These are phyloP conservation scores for Scleroderma bovista DNA, from an alignment of 768 basidiomycete species.

Conservation along the genomic window DNA sequence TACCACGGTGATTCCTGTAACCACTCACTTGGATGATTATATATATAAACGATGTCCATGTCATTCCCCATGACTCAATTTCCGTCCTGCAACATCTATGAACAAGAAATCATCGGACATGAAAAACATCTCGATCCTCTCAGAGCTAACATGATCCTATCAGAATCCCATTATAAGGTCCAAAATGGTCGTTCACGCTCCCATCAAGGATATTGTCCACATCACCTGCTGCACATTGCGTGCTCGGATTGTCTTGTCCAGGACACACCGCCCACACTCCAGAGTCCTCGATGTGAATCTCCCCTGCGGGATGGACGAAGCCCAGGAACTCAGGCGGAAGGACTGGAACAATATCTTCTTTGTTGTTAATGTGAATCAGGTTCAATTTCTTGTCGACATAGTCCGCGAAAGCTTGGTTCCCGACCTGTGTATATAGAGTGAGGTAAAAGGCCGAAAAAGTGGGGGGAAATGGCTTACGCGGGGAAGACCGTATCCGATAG, in stretches of 20 bases:
- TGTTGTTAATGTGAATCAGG: conserved; percentile 45
- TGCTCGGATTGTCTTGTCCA: conserved; percentile 53
- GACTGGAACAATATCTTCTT: conserved; percentile 34
- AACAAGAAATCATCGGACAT: too few relatives aligned
- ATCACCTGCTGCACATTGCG: conserved; percentile 17
- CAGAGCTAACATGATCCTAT: conserved; percentile 10
- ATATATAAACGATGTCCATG: too few relatives aligned
- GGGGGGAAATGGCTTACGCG: conserved; percentile 16
- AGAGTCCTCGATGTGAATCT: conserved; percentile 38
- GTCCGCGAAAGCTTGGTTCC: conserved; percentile 40
- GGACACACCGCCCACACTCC: conserved; percentile 51
- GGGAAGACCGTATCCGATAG: conserved; percentile 39
- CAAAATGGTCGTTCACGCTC: conserved; percentile 40
- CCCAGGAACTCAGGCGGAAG: conserved; percentile 28
- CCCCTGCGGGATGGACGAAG: conserved; percentile 35
- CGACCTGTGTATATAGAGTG: conserved; percentile 23
- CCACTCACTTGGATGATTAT: too few relatives aligned
- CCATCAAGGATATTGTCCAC: conserved; percentile 38
- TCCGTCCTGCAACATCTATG: too few relatives aligned
- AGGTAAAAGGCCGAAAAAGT: neutral
- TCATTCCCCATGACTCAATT: too few relatives aligned
- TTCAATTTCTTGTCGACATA: conserved; percentile 34
- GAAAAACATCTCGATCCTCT: too few relatives aligned
- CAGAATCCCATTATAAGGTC: conserved; percentile 23
- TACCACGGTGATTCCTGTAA: too few relatives aligned